A percentile compares a stretch with the other conserved stretches of the same genome.
phyloP scores from a whole-genome alignment of 2,329 filamentous ascomycete genomes.

The Lasiodiplodia gonubiensis region DNA sequence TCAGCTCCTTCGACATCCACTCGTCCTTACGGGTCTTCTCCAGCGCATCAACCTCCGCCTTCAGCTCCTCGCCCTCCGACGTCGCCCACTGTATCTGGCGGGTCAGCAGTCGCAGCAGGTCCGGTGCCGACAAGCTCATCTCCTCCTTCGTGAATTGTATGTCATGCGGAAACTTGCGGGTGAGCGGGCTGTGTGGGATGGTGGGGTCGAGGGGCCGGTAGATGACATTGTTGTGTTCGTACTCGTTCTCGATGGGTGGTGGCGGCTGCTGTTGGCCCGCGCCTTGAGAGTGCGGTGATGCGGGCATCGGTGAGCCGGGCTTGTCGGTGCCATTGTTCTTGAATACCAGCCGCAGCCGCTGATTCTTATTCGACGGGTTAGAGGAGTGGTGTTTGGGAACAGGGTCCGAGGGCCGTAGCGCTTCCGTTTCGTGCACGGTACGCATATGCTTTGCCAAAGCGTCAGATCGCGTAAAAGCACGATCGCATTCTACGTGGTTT shows the following conservation, averaged over 20 bases:
- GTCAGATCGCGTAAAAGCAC: slow-evolving; percentile 93
- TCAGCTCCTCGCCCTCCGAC: slow-evolving; percentile 68
- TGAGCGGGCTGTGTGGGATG: slow-evolving; percentile 61
- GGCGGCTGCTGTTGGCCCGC: slow-evolving; percentile 32
- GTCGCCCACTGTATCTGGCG: slow-evolving; percentile 76
- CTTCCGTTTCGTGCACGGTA: slow-evolving; percentile 96
- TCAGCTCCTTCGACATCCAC: slow-evolving; percentile 79
- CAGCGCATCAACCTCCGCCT: slow-evolving; percentile 67
- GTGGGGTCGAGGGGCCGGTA: slow-evolving; percentile 63
- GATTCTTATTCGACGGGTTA: slow-evolving; percentile 53
- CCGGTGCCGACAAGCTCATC: slow-evolving; percentile 67
- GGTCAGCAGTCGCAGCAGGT: slow-evolving; percentile 66
- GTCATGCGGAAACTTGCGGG: slow-evolving; percentile 61
- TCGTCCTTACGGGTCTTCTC: slow-evolving; percentile 72
- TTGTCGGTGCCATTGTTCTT: slow-evolving; percentile 41
- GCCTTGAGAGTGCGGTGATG: slow-evolving; percentile 39
- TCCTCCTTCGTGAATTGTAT: slow-evolving; percentile 70
- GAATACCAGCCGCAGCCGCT: slow-evolving; percentile 52
- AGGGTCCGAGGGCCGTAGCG: slow-evolving; percentile 75
- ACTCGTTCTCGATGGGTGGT: slow-evolving; percentile 40
- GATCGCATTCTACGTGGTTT: slow-evolving; percentile 78
- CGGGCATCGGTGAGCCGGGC: slow-evolving; percentile 43
- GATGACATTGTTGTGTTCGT: slow-evolving; percentile 62
- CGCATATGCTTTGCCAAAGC: slow-evolving; percentile 98
- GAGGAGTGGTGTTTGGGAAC: slow-evolving; percentile 68